Conservation (phyloP, 352 stramenopile species). For the Globisporangium rhizosaccharum region DNA sequence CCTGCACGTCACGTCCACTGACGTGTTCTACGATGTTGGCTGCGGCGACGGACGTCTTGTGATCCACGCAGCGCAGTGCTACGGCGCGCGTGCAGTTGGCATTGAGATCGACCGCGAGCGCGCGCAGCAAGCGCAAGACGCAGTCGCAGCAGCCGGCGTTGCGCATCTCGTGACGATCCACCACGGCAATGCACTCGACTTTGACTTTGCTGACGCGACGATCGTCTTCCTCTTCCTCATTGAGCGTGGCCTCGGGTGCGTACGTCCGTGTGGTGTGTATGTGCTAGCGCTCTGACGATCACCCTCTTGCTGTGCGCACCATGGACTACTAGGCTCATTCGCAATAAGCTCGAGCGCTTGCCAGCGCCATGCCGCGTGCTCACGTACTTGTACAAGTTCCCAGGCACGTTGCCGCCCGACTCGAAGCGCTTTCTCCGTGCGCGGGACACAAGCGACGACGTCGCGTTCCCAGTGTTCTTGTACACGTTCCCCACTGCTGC, state of each 20-base stretch:
- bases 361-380: slow-evolving; percentile 41
- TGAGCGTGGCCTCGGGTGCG: slow-evolving; percentile 54
- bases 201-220: slow-evolving; percentile 53
- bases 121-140: slow-evolving; percentile 21
- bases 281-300: background rate
- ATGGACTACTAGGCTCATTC: slow-evolving; percentile 33
- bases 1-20: slow-evolving; percentile 21
- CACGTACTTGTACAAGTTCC: slow-evolving; percentile 76
- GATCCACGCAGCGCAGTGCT: slow-evolving; percentile 41
- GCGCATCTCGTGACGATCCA: slow-evolving; percentile 56
- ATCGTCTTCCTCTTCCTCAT: slow-evolving; percentile 84
- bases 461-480: slow-evolving; percentile 69
- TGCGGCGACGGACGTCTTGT: slow-evolving; percentile 73
- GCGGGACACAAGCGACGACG: slow-evolving; percentile 29
- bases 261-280: slow-evolving; percentile 1
- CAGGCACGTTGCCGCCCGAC: slow-evolving; percentile 23
- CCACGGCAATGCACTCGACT: slow-evolving; percentile 66
- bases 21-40: slow-evolving; percentile 78
- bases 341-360: slow-evolving; percentile 39
- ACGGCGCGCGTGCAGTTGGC: slow-evolving; percentile 49
- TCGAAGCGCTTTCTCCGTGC: slow-evolving; percentile 43
- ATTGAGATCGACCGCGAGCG: slow-evolving; percentile 63
- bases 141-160: slow-evolving; percentile 23
- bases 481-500: slow-evolving; percentile 45
- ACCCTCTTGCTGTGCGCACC: background rate